Conservation (phyloP, 164 flowering plant genomes). For the Kalanchoe fedtschenkoi region DNA sequence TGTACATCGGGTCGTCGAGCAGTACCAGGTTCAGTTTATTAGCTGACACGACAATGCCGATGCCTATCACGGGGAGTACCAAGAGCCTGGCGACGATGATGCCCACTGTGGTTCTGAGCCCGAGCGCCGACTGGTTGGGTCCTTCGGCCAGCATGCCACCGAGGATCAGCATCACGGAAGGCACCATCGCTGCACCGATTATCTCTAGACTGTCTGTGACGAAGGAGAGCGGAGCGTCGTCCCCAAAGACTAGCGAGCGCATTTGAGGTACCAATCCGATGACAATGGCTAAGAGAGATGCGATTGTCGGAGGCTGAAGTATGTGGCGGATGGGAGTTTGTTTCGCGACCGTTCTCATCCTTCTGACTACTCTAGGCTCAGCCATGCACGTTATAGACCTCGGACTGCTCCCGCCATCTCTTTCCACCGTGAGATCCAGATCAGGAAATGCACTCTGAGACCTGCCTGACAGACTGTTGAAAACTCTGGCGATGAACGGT, state of each 20-base stretch:
- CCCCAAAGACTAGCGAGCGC: slow-evolving; percentile 47
- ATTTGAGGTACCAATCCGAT: slow-evolving; percentile 60
- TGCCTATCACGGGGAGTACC: slow-evolving; percentile 70
- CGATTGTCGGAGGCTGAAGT: slow-evolving; percentile 85
- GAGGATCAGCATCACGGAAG: slow-evolving; percentile 42
- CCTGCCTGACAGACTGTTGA: slow-evolving; percentile 31
- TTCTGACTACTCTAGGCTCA: slow-evolving; percentile 64
- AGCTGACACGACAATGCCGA: slow-evolving; percentile 49
- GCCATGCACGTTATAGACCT: slow-evolving; percentile 58
- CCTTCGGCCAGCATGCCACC: slow-evolving; percentile 46
- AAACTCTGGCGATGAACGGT: slow-evolving; percentile 63
- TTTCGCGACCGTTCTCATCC: slow-evolving; percentile 68
- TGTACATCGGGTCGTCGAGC: slow-evolving; percentile 48
- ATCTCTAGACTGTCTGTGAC: slow-evolving; percentile 41
- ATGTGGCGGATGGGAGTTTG: slow-evolving; percentile 69
- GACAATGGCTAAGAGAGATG: slow-evolving; percentile 63
- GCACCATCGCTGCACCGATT: slow-evolving; percentile 35
- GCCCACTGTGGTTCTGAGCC: slow-evolving; percentile 30
- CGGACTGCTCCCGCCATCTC: slow-evolving; percentile 21
- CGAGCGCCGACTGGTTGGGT: slow-evolving; percentile 31
- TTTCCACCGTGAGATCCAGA: slow-evolving; percentile 28
- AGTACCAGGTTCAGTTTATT: slow-evolving; percentile 39
- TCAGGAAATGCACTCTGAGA: slow-evolving; percentile 42
- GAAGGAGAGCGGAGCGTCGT: slow-evolving; percentile 64
- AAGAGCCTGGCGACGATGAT: slow-evolving; percentile 41